Evolutionary conservation across 2,329 filamentous ascomycete genomes (phyloP).

Genomic region (Fusarium falciforme): DNA sequence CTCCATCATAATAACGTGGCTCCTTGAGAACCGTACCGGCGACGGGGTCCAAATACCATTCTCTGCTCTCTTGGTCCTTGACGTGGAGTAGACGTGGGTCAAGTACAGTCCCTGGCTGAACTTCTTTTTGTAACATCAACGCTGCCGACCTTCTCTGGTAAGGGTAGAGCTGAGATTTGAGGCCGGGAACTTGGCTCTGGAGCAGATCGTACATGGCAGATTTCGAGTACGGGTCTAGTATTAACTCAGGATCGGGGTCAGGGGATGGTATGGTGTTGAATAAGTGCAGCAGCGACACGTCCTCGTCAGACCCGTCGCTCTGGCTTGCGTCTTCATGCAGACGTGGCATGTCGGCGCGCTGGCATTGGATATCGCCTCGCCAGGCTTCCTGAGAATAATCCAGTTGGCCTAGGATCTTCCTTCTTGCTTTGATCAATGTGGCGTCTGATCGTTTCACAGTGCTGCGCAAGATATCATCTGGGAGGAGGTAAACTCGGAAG

Average conservation of each 20-base stretch:
- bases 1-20: constrained; percentile 79
- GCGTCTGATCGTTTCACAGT: constrained; percentile 61
- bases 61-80: constrained; percentile 67
- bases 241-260: constrained; percentile 60
- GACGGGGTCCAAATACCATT: constrained; percentile 78
- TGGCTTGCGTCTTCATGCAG: constrained; percentile 1
- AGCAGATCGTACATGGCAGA: constrained; percentile 68
- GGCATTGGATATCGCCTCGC: constrained; percentile 55
- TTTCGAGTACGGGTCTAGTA: constrained; percentile 63
- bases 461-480: constrained; percentile 71
- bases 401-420: constrained; percentile 61
- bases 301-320: constrained; percentile 50
- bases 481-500: constrained; percentile 71
- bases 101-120: constrained; percentile 69
- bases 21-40: constrained; percentile 71
- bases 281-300: constrained; percentile 71
- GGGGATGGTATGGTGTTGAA: constrained; percentile 82
- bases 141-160: constrained; percentile 87
- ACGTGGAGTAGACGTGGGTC: constrained; percentile 78
- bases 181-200: constrained; percentile 62
- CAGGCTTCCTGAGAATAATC: constrained; percentile 68
- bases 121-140: constrained; percentile 85
- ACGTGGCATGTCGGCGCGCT: constrained; percentile 13
- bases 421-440: constrained; percentile 58
- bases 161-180: constrained; percentile 75